Base-by-base conservation (phyloP, 352 stramenopile species). In the Phytophthora kernoviae region DNA sequence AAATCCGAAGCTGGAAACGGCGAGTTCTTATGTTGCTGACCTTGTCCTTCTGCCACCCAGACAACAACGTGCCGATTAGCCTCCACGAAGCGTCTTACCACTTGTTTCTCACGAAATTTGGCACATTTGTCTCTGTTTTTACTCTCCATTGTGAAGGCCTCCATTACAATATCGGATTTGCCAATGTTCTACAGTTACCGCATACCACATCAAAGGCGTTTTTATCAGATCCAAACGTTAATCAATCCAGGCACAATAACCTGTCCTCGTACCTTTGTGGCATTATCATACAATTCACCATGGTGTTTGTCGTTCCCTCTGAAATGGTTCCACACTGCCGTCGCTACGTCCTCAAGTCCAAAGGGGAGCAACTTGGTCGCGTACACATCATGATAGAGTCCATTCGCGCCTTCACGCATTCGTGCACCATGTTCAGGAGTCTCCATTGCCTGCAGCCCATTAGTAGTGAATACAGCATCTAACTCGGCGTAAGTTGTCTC, bases 111-210 rank as follows among this genome's bases (percentile, higher is more conserved):
- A 3, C 57, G 40, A 34, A 83, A 70, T 40, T 78, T 58, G 9
- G 63, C 67, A 36, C 32, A 73, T 12, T 55, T 65, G 2, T 51
- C 62, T n/a, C 75, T 76, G 36, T 60, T 58, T 21, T 58, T 17
- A 22, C 74, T 62, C 24, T 77, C 70, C 62, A 83, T 77, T 5
- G 67, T 68, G 30, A 75, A 77, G 10, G 60, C 65, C 50, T 83
- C 73, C 46, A 83, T 66, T 17, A 83, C 74, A 12, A 61, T 83
- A 34, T 83, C 70, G 36, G 70, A 75, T 11, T 51, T 64, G 47
- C 41, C 61, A n/a, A 68, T 15, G 27, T 68, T 46, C 66, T 75
- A 20, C 47, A 53, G 6, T n/a, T n/a, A n/a, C n/a, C n/a, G n/a
- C n/a, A n/a, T n/a, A n/a, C 5, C 30, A 5, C n/a, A 57, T 7